phyloP scores from a whole-genome alignment of 2,329 filamentous ascomycete species.

The Phaeosphaeriaceae sp. region DNA sequence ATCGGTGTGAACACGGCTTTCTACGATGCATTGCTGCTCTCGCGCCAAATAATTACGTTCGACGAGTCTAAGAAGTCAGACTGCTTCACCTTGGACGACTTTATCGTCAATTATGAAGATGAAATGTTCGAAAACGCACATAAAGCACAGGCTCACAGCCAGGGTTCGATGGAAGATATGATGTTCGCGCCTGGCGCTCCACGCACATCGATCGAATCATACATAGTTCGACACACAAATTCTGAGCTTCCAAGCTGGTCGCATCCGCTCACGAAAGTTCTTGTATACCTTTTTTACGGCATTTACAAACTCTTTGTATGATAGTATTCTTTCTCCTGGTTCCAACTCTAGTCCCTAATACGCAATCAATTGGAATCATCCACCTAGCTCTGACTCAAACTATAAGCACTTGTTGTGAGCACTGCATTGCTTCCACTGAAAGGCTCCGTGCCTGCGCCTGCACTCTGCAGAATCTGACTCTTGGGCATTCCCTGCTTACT shows the following conservation, averaged over 20 bases:
- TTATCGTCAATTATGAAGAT: conserved; percentile 43
- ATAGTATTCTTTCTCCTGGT: neutral
- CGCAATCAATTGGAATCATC: neutral
- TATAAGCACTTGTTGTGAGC: conserved; percentile 53
- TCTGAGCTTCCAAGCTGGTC: conserved; percentile 20
- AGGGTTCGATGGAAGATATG: conserved; percentile 56
- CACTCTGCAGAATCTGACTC: conserved; percentile 61
- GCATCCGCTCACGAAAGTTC: conserved; percentile 18
- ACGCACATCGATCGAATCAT: conserved; percentile 52
- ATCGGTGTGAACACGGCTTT: conserved; percentile 50
- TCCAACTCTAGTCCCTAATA: neutral
- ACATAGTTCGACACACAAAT: conserved; percentile 22
- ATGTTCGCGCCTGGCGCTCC: conserved; percentile 58
- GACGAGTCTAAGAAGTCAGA: conserved; percentile 7
- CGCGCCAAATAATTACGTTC: conserved; percentile 41
- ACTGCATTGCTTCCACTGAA: conserved; percentile 60
- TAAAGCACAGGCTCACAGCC: conserved; percentile 44
- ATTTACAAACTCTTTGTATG: conserved; percentile 27
- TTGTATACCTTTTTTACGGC: conserved; percentile 24
- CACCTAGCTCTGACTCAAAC: conserved; percentile 33
- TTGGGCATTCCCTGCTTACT: conserved; percentile 55
- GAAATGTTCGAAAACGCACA: conserved; percentile 49
- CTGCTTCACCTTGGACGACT: conserved; percentile 25
- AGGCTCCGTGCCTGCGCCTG: conserved; percentile 64
- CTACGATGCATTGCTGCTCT: conserved; percentile 44